These are phyloP conservation scores for Myxozyma geophila DNA, from an alignment of 805 yeast species.

Conservation along the genomic window DNA sequence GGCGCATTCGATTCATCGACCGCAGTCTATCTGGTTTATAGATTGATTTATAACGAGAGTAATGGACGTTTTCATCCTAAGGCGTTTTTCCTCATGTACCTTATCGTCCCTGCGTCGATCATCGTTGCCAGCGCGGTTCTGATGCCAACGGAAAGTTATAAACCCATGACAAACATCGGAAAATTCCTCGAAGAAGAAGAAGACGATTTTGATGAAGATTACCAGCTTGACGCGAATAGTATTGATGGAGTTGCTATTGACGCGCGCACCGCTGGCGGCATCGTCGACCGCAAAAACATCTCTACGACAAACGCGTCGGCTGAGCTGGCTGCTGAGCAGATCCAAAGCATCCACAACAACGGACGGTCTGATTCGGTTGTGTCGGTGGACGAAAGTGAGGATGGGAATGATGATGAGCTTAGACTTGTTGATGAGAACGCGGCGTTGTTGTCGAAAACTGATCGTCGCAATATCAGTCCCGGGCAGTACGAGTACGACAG, in stretches of 20 bases:
- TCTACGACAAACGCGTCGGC: background rate
- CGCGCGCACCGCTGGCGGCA: slow-evolving; percentile 27
- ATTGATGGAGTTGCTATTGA: slow-evolving; percentile 47
- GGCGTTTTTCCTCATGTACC: slow-evolving; percentile 67
- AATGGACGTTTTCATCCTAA: slow-evolving; percentile 50
- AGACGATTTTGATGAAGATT: slow-evolving; percentile 9
- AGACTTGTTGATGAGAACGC: slow-evolving; percentile 16
- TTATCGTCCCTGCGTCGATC: slow-evolving; percentile 79
- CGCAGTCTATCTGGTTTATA: slow-evolving; percentile 79
- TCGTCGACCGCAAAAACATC: slow-evolving; percentile 8
- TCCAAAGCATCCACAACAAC: slow-evolving; percentile 6
- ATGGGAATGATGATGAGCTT: slow-evolving; percentile 3
- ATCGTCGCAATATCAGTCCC: slow-evolving; percentile 19
- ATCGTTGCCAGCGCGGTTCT: slow-evolving; percentile 70
- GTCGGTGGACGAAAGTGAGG: slow-evolving; percentile 6
- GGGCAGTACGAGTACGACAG: slow-evolving; percentile 30
- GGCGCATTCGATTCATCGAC: slow-evolving; percentile 95
- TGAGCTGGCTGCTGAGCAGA: slow-evolving; percentile 10
- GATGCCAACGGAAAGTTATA: slow-evolving; percentile 81
- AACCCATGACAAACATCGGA: slow-evolving; percentile 60
- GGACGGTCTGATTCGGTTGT: background rate
- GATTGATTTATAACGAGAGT: slow-evolving; percentile 61
- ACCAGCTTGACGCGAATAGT: slow-evolving; percentile 56
- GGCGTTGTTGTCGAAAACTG: slow-evolving; percentile 21
- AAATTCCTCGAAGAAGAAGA: slow-evolving; percentile 70